These are phyloP conservation scores for Raffaelea albimanens DNA, from an alignment of 2,329 filamentous ascomycete genomes.

Conservation along the genomic window DNA sequence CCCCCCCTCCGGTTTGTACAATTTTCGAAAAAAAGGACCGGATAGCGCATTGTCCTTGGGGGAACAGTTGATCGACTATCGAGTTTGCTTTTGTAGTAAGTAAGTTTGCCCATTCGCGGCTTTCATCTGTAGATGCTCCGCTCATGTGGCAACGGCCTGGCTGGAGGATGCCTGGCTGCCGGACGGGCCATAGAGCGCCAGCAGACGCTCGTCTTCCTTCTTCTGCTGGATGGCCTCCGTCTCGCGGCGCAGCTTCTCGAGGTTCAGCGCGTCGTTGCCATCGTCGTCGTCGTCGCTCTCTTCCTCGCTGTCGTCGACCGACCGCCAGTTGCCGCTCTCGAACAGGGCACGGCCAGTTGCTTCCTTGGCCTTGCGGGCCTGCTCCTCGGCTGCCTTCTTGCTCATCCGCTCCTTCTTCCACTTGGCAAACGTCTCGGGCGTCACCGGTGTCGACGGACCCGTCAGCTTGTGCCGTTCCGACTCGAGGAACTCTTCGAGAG, in stretches of 20 bases:
- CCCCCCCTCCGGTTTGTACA: too few species aligned
- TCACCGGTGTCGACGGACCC: slow-evolving; percentile 87
- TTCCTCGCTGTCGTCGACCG: slow-evolving; percentile 52
- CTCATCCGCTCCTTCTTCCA: slow-evolving; percentile 93
- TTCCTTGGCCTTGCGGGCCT: slow-evolving; percentile 85
- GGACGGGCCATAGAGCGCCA: slow-evolving; percentile 13
- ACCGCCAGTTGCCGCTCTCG: slow-evolving; percentile 88
- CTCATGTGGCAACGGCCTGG: slow-evolving; percentile 12
- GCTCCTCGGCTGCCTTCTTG: slow-evolving; percentile 92
- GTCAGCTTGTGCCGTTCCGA: slow-evolving; percentile 92
- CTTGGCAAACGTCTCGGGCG: slow-evolving; percentile 81
- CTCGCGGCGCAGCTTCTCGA: slow-evolving; percentile 73
- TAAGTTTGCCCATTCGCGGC: too few species aligned
- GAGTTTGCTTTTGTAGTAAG: too few species aligned
- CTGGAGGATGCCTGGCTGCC: too few species aligned
- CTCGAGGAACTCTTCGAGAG: slow-evolving; percentile 94
- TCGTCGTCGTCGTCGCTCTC: slow-evolving; percentile 53
- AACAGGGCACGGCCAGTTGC: slow-evolving; percentile 92
- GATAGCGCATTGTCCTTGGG: too few species aligned
- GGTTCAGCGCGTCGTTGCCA: slow-evolving; percentile 60
- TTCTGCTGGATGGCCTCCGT: slow-evolving; percentile 65
- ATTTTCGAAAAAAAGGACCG: too few species aligned
- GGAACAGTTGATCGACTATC: too few species aligned
- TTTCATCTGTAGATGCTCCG: too few species aligned
- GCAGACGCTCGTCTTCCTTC: slow-evolving; percentile 68